Percentiles rank a stretch among this genome's conserved stretches.
These are phyloP conservation scores for Lasiodiplodia sp. DNA, from an alignment of 2,329 filamentous ascomycete genomes.

Conservation along the genomic window DNA sequence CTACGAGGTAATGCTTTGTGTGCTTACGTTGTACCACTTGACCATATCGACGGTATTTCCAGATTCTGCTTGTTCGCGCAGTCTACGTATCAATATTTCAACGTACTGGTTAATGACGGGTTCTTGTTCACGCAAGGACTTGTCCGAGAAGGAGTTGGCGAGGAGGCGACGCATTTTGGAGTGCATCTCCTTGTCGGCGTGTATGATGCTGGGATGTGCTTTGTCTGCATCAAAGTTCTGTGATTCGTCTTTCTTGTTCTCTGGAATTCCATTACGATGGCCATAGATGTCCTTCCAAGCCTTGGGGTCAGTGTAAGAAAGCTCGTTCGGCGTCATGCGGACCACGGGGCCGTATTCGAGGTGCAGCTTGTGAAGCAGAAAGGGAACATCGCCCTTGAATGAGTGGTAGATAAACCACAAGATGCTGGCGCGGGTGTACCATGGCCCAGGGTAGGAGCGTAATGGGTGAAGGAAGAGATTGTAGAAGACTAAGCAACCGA, in stretches of 20 bases:
- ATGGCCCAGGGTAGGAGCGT: conserved; percentile 22
- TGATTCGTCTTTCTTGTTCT: conserved; percentile 4
- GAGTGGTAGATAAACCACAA: conserved; percentile 24
- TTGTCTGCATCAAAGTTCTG: conserved; percentile 27
- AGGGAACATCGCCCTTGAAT: conserved; percentile 14
- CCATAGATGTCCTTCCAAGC: conserved; percentile 40
- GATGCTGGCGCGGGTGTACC: conserved; percentile 39
- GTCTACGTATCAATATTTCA: background rate
- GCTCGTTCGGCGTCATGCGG: conserved; percentile 49
- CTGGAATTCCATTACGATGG: conserved; percentile 14
- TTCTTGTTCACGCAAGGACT: background rate
- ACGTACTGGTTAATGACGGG: background rate
- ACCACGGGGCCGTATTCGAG: conserved; percentile 39
- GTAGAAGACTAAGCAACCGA: background rate
- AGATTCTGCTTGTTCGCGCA: background rate
- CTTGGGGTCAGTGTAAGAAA: conserved; percentile 52
- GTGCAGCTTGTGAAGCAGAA: background rate
- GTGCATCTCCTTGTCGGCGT: background rate
- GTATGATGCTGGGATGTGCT: conserved; percentile 2
- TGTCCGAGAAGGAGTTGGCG: background rate
- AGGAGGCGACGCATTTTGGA: background rate
- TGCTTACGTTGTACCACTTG: background rate
- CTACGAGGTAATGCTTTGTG: too few relatives aligned
- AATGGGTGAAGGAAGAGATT: conserved; percentile 23
- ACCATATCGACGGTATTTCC: background rate